phyloP scores from a whole-genome alignment of 257 asterid species.

The Nemophila menziesii region DNA sequence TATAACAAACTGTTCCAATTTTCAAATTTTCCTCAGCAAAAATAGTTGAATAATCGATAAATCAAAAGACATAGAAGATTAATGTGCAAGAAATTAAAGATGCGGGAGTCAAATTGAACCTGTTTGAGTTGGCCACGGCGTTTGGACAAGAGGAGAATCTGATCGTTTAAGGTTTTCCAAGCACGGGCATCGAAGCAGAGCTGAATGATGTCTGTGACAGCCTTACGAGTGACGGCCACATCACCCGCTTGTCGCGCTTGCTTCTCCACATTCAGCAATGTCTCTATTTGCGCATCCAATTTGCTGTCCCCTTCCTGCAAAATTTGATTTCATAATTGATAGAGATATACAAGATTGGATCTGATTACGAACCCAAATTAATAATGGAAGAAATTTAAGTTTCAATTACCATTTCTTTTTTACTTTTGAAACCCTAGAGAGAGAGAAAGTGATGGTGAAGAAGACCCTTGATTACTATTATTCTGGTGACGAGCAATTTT shows the following conservation, averaged over 20 bases:
- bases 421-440: neutral
- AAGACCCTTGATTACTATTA: neutral
- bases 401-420: neutral
- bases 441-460: neutral
- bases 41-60: too few species aligned
- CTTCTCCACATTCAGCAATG: constrained; percentile 80
- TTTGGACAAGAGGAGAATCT: constrained; percentile 77
- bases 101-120: too few species aligned
- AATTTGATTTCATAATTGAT: neutral
- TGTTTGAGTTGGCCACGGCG: constrained; percentile 97
- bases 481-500: neutral
- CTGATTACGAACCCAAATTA: neutral
- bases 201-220: constrained; percentile 71
- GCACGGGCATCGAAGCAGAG: constrained; percentile 89
- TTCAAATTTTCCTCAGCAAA: too few species aligned
- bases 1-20: too few species aligned
- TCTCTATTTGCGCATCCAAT: constrained; percentile 68
- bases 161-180: constrained; percentile 78
- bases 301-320: constrained; percentile 60
- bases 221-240: constrained; percentile 70
- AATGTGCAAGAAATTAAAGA: too few species aligned
- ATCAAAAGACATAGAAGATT: too few species aligned
- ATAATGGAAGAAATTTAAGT: neutral
- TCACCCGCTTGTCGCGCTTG: constrained; percentile 89
- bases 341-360: neutral